Evolutionary conservation across 129 eudicot species (phyloP).

Genomic region (Cynara cardunculus): DNA sequence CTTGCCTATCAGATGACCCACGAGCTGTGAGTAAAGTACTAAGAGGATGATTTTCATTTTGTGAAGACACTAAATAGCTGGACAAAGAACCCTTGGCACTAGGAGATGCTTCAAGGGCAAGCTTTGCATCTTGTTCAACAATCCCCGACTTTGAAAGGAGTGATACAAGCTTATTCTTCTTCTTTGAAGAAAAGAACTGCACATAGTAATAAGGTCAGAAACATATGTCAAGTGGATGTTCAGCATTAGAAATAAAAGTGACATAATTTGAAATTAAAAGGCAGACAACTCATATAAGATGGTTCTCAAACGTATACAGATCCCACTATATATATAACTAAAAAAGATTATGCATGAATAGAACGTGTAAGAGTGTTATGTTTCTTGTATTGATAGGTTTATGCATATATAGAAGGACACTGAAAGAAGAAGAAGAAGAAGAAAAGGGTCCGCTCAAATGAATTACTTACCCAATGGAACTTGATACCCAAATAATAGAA

Average conservation of each 20-base stretch:
- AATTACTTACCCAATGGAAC: not conserved
- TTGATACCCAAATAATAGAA: not conserved
- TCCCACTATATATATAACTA: not conserved
- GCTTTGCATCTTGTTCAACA: conserved; percentile 48
- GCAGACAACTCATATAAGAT: not conserved
- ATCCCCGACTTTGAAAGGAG: conserved; percentile 45
- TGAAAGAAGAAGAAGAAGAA: not conserved
- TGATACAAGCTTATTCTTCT: conserved; percentile 56
- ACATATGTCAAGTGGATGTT: not conserved
- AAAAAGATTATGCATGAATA: not conserved
- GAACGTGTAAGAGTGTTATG: not conserved
- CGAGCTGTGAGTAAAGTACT: conserved; percentile 30
- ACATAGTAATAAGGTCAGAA: conserved; percentile 23
- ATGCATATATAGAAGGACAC: not conserved
- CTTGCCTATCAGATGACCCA: conserved; percentile 37
- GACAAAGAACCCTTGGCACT: conserved; percentile 76
- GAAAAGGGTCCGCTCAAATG: not conserved
- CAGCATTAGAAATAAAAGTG: not conserved
- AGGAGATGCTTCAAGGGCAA: conserved; percentile 60
- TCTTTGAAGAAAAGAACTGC: conserved; percentile 82
- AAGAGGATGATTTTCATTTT: conserved; percentile 32
- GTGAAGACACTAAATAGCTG: conserved; percentile 56
- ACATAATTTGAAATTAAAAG: not conserved
- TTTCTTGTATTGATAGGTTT: not conserved
- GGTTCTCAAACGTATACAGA: not conserved